Base-by-base conservation (phyloP, 2,329 filamentous ascomycete genomes). In the Fusarium devonianum region DNA sequence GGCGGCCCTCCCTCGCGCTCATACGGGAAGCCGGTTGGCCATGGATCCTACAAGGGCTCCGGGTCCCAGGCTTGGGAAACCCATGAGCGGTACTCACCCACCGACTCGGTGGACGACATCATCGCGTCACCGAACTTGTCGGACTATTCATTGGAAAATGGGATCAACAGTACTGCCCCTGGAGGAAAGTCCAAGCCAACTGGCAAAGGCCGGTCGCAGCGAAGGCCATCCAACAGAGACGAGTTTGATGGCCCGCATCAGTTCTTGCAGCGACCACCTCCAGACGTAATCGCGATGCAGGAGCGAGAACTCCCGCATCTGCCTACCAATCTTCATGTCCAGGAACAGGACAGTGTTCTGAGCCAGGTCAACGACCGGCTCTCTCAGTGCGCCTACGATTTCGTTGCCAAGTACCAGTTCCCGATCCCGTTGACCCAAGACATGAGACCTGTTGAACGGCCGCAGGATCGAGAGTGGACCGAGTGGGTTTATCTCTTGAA, bases 401-500 rank as follows among this genome's bases (percentile, higher is more conserved):
- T 95, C 72, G 87, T 95, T 65, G 90, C 90, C 64, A 92, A 91
- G 73, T 94, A 94, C 70, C 90, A 93, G 72, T 95, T 95, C 69
- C 90, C 90, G 10, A 92, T 95, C 62, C 90, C 90, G 9, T 74
- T 94, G 64, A 89, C 90, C 48, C 83, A 88, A 70, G 89, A 93
- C 70, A 92, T 92, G 82, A 83, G 89, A 61, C 87, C 87, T 2
- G 80, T 92, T 42, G 85, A 88, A 69, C 77, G 85, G 34, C 85
- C 89, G 22, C 85, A 86, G 65, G 89, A 92, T 72, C 82, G 89
- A 55, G 90, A 94, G 71, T 95, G 90, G 90, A 93, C 89, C 34
- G 90, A 95, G 74, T 95, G 90, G 90, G 90, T 93, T 46, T 91
- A 92, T 71, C 81, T 95, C 49, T 78, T 95, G 61, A 94, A 94